Conservation (phyloP, 225 moss, liverwort and hornwort genomes). For the Lunularia cruciata region DNA sequence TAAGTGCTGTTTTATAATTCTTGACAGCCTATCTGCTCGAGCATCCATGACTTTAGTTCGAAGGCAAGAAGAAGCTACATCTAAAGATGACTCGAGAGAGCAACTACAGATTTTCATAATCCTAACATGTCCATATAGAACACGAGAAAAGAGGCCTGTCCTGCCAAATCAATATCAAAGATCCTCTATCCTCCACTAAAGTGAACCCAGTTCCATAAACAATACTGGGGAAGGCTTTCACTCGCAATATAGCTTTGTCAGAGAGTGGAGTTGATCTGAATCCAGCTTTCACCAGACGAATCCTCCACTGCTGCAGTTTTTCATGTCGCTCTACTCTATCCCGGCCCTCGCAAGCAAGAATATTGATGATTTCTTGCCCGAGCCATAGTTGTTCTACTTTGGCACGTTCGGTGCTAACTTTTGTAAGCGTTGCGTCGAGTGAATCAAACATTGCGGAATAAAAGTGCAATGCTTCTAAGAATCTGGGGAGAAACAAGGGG, state of each 20-base stretch:
- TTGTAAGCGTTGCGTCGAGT: conserved; percentile 62
- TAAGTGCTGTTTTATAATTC: too few relatives aligned
- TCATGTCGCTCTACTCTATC: conserved; percentile 80
- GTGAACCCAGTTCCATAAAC: conserved; percentile 27
- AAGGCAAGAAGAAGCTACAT: too few relatives aligned
- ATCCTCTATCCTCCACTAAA: conserved; percentile 23
- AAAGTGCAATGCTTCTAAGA: conserved; percentile 67
- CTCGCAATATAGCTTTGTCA: conserved; percentile 15
- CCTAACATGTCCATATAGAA: conserved; percentile 32
- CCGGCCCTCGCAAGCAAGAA: conserved; percentile 67
- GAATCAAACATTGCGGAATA: conserved; percentile 75
- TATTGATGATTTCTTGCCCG: conserved; percentile 79
- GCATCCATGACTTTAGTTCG: too few relatives aligned
- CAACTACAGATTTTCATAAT: too few relatives aligned
- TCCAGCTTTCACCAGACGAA: conserved; percentile 63
- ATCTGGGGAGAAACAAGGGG: conserved; percentile 57
- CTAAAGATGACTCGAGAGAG: too few relatives aligned
- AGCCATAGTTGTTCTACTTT: conserved; percentile 77
- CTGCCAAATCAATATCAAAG: conserved; percentile 32
- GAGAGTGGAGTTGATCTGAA: conserved; percentile 54
- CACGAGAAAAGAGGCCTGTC: conserved; percentile 37
- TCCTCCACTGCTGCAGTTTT: conserved; percentile 71
- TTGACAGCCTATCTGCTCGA: too few relatives aligned
- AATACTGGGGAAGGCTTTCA: conserved; percentile 23
- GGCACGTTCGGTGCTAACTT: conserved; percentile 68